Conservation (phyloP, 1,284 basidiomycete species). For the Melampsora medusae region DNA sequence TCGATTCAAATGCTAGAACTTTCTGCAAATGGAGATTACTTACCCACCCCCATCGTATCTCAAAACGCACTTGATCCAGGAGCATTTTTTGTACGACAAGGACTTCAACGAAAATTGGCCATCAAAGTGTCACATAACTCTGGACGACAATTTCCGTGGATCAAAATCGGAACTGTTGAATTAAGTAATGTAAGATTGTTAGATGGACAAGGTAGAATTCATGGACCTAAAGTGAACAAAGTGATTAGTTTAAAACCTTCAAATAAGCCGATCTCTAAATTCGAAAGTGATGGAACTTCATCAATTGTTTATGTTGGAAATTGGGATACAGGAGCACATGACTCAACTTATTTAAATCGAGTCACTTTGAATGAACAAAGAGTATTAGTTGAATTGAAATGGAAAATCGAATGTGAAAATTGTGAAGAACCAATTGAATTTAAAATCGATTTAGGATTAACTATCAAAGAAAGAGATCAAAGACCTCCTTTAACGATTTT, state of each 20-base stretch:
- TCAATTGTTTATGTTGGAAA: conserved; percentile 67
- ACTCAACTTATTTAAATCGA: conserved; percentile 78
- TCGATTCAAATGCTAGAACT: conserved; percentile 85
- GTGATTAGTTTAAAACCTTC: conserved; percentile 34
- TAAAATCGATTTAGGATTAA: conserved; percentile 77
- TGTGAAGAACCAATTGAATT: conserved; percentile 81
- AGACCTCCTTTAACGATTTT: conserved; percentile 74
- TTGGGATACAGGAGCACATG: conserved; percentile 93
- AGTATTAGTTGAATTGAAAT: conserved; percentile 72
- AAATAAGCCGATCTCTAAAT: conserved; percentile 44
- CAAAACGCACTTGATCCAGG: conserved; percentile 77
- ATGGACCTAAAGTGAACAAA: conserved; percentile 52
- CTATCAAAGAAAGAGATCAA: conserved; percentile 81
- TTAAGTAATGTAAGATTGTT: conserved; percentile 78
- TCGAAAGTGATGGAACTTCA: conserved; percentile 71
- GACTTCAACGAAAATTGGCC: conserved; percentile 78
- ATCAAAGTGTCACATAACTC: conserved; percentile 80
- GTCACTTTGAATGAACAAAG: conserved; percentile 76
- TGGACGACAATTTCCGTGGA: conserved; percentile 83
- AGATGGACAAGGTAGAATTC: conserved; percentile 76
- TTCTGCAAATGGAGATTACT: conserved; percentile 76
- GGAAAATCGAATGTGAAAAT: conserved; percentile 75
- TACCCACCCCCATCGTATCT: conserved; percentile 76
- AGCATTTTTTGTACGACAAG: conserved; percentile 84
- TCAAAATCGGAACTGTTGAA: conserved; percentile 70